Conservation (phyloP, 2,329 filamentous ascomycete species). For the Aspergillus ochraceus region DNA sequence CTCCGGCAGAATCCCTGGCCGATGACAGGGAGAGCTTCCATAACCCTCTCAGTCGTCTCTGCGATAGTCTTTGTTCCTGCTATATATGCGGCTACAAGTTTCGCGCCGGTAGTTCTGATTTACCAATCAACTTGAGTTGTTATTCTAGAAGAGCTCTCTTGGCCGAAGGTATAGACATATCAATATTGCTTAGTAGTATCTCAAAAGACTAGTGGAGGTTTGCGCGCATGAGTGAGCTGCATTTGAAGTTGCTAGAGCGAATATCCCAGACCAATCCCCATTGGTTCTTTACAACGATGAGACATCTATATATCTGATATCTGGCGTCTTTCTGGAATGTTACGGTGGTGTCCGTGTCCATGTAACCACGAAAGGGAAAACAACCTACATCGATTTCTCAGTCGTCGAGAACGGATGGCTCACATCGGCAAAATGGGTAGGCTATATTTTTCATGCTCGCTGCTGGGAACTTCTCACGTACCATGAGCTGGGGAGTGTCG, state of each 20-base stretch:
- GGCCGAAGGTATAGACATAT: not conserved
- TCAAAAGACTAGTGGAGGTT: not conserved
- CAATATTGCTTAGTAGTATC: not conserved
- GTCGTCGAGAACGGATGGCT: not conserved
- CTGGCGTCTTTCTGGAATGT: not conserved
- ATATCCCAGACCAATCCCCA: not conserved
- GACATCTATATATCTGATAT: not conserved
- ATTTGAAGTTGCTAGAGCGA: not conserved
- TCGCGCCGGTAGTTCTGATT: not conserved
- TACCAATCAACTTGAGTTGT: no score
- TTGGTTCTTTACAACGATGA: not conserved
- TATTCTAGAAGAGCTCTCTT: no score
- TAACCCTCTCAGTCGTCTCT: not conserved
- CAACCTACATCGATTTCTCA: no score
- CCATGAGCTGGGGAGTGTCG: not conserved
- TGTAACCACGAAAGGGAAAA: not conserved
- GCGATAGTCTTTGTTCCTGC: not conserved
- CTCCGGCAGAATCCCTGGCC: not conserved
- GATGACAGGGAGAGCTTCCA: not conserved
- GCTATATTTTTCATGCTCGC: not conserved
- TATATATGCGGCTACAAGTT: not conserved
- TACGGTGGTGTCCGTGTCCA: not conserved
- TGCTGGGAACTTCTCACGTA: not conserved
- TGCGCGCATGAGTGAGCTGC: not conserved
- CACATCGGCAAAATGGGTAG: not conserved